phyloP scores from a whole-genome alignment of 78 protist genomes.

The Speleostelium caveatum region DNA sequence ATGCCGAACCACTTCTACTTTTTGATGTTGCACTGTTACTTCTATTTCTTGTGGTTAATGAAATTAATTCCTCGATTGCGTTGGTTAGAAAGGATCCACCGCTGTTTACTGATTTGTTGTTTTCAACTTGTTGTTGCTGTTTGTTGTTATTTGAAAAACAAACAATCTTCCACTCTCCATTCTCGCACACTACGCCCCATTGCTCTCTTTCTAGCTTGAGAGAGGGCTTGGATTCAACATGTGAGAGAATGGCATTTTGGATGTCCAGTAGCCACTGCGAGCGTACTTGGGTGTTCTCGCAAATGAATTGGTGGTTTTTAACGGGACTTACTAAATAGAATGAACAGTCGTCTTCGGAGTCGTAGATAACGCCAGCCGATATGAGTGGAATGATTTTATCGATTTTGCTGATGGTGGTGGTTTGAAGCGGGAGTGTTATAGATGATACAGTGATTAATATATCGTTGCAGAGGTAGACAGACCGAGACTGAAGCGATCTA shows the following conservation, averaged over 20 bases:
- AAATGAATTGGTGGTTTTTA: slow-evolving; percentile 55
- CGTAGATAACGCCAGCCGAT: slow-evolving; percentile 11
- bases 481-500: slow-evolving; percentile 13
- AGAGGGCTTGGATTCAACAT: slow-evolving; percentile 26
- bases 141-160: too few species aligned
- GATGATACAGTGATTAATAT: slow-evolving; percentile 36
- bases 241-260: slow-evolving; percentile 21
- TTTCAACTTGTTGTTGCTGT: too few species aligned
- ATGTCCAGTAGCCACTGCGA: slow-evolving; percentile 53
- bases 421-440: neutral
- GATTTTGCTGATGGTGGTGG: slow-evolving; percentile 9
- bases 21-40: too few species aligned
- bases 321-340: slow-evolving; percentile 55
- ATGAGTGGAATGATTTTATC: slow-evolving; percentile 61
- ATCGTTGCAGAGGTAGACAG: slow-evolving; percentile 62
- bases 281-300: slow-evolving; percentile 13
- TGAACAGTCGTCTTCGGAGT: slow-evolving; percentile 30
- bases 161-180: slow-evolving; percentile 72
- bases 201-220: slow-evolving; percentile 37
- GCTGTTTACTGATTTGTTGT: too few species aligned
- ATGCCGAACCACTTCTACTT: too few species aligned
- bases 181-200: slow-evolving; percentile 39
- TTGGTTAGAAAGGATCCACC: too few species aligned
- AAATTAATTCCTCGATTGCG: too few species aligned
- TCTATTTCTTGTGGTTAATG: too few species aligned